Evolutionary conservation across 257 asterid genomes (phyloP).

Genomic region (Buddleja alternifolia): DNA sequence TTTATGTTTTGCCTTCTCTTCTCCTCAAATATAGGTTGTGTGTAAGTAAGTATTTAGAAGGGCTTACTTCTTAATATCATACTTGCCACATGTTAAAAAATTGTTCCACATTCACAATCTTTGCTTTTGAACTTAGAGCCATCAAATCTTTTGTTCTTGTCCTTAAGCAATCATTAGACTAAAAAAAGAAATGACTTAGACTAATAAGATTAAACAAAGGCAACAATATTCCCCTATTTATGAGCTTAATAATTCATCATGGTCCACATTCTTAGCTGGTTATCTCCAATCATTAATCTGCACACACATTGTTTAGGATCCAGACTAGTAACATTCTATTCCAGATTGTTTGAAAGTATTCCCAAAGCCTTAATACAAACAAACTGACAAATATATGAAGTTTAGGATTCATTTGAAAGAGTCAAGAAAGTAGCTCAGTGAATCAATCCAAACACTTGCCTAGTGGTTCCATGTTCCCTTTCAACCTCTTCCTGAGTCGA

Average conservation of each 20-base stretch:
- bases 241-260: slow-evolving; percentile 19
- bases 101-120: neutral
- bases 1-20: too few relatives aligned
- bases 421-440: neutral
- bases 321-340: slow-evolving; percentile 29
- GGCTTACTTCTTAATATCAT: too few relatives aligned
- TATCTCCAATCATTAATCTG: slow-evolving; percentile 34
- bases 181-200: neutral
- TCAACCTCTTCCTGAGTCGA: too few relatives aligned
- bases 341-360: slow-evolving; percentile 15
- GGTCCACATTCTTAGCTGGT: slow-evolving; percentile 42
- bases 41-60: too few relatives aligned
- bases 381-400: slow-evolving; percentile 12
- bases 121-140: neutral
- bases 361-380: slow-evolving; percentile 1
- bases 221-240: slow-evolving; percentile 27
- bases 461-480: too few relatives aligned
- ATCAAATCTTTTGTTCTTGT: neutral
- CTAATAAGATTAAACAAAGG: neutral
- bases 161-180: slow-evolving; percentile 14
- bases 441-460: too few relatives aligned
- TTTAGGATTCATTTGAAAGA: neutral
- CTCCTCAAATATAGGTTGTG: too few relatives aligned
- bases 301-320: slow-evolving; percentile 30
- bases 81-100: neutral